Evolutionary conservation across 2,329 filamentous ascomycete genomes (phyloP).

Genomic region (Knufia fluminis): DNA sequence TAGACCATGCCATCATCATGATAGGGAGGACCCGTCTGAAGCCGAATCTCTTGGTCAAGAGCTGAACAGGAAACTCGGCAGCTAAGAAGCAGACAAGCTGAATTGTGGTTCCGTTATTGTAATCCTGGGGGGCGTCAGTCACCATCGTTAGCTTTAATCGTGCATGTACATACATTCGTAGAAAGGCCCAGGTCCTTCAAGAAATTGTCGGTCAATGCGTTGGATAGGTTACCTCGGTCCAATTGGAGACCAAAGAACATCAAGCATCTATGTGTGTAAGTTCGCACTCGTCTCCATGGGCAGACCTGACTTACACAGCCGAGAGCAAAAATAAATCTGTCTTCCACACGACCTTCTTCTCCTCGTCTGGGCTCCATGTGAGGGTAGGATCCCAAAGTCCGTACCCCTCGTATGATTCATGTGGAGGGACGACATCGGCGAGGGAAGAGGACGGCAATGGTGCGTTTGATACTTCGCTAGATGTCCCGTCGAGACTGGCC

Average conservation of each 20-base stretch:
- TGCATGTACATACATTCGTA: no score
- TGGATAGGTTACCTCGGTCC: constrained; percentile 43
- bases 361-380: constrained; percentile 21
- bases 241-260: constrained; percentile 52
- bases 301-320: constrained; percentile 20
- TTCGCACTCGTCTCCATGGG: not conserved
- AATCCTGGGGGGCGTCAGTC: no score
- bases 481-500: not conserved
- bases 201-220: constrained; percentile 49
- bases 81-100: constrained; percentile 46
- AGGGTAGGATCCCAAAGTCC: constrained; percentile 34
- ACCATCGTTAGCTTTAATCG: no score
- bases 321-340: constrained; percentile 26
- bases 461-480: not conserved
- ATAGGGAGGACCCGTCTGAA: constrained; percentile 48
- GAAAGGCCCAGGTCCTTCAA: constrained; percentile 36
- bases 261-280: constrained; percentile 24
- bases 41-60: constrained; percentile 47
- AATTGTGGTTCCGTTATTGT: constrained; percentile 48
- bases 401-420: constrained; percentile 32
- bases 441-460: not conserved
- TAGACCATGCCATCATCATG: constrained; percentile 45
- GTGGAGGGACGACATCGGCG: not conserved
- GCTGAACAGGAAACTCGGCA: constrained; percentile 49
- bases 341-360: constrained; percentile 21